Percentiles rank a stretch among this genome's conserved stretches.
phyloP scores from a whole-genome alignment of 2,329 filamentous ascomycete species.

The Fusarium nelsonii region DNA sequence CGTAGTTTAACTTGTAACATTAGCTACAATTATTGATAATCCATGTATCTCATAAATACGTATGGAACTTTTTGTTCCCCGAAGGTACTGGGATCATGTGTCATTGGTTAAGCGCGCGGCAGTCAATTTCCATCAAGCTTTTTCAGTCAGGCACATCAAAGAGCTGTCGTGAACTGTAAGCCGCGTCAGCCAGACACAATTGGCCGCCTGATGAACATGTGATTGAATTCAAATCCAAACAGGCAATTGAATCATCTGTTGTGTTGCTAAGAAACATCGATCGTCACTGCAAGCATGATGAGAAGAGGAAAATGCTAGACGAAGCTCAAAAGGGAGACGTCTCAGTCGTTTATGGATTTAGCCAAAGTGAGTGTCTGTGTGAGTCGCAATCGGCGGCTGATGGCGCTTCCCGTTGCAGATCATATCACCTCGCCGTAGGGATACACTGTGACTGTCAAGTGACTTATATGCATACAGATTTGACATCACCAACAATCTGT shows the following conservation, averaged over 20 bases:
- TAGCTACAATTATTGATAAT: background rate
- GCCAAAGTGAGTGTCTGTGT: constrained; percentile 10
- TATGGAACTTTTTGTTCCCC: background rate
- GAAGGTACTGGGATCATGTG: background rate
- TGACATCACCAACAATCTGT: constrained; percentile 16
- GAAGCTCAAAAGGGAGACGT: background rate
- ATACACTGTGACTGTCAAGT: constrained; percentile 10
- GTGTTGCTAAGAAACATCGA: background rate
- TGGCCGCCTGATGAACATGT: constrained; percentile 19
- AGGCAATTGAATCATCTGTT: constrained; percentile 10
- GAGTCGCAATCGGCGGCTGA: constrained; percentile 32
- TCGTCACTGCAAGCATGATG: constrained; percentile 5
- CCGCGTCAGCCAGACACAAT: constrained; percentile 25
- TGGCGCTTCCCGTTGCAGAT: constrained; percentile 37
- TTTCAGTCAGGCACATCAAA: background rate
- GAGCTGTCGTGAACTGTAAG: background rate
- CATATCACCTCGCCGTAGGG: constrained; percentile 18
- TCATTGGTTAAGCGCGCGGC: constrained; percentile 38
- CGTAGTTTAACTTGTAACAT: no score
- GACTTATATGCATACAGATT: constrained; percentile 24
- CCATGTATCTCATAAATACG: background rate
- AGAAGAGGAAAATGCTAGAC: constrained; percentile 7
- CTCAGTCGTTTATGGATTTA: constrained; percentile 16
- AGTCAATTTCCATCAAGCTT: constrained; percentile 26
- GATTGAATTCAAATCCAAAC: constrained; percentile 8